A percentile compares a stretch with the other conserved stretches of the same genome.
Conservation (phyloP, 257 asterid genomes). For the Ophiorrhiza pumila region DNA sequence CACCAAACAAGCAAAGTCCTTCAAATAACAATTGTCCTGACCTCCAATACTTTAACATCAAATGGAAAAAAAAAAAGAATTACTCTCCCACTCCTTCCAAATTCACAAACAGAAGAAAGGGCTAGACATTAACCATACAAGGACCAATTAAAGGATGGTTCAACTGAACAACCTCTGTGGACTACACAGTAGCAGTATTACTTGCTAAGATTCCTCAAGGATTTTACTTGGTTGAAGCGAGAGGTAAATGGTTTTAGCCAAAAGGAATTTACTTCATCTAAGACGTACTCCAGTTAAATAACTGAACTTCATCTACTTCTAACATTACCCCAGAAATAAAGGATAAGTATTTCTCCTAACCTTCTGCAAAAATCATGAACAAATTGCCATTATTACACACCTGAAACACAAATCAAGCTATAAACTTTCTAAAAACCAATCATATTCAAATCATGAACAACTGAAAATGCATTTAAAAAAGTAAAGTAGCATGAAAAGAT, state of each 20-base stretch:
- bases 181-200: background rate
- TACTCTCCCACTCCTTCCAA: no score
- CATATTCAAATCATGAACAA: conserved; percentile 8
- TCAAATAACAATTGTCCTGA: background rate
- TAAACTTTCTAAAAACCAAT: background rate
- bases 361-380: conserved; percentile 99
- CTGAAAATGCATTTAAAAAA: conserved; percentile 1
- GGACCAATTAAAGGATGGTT: background rate
- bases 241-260: background rate
- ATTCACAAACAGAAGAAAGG: background rate
- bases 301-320: background rate
- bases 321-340: background rate
- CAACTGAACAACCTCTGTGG: background rate
- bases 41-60: no score
- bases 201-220: background rate
- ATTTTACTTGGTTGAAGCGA: background rate
- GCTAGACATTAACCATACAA: background rate
- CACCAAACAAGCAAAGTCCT: background rate
- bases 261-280: background rate
- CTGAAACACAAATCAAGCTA: conserved; percentile 34
- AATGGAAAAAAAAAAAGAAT: no score
- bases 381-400: conserved; percentile 93
- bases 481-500: conserved; percentile 1
- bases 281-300: background rate
- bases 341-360: conserved; percentile 32